Percentiles rank a stretch among this genome's conserved stretches.
Conservation (phyloP, 2,329 filamentous ascomycete genomes). For the Xylariaceae sp. region DNA sequence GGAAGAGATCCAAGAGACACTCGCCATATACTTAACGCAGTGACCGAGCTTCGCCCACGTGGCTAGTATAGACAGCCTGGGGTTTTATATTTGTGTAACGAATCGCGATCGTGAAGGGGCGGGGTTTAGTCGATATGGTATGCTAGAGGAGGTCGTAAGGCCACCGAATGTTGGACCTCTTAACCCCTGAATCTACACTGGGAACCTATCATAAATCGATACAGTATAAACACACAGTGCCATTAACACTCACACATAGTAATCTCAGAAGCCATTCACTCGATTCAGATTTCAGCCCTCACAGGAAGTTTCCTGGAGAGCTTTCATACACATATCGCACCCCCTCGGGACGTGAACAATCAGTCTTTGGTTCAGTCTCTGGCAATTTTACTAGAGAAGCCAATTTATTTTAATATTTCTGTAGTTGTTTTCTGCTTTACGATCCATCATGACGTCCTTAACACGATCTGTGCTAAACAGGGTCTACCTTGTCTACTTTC, state of each 20-base stretch:
- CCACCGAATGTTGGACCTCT: too few relatives aligned
- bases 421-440: too few relatives aligned
- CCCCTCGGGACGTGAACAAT: too few relatives aligned
- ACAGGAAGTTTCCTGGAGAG: too few relatives aligned
- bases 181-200: background rate
- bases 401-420: background rate
- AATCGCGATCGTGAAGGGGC: too few relatives aligned
- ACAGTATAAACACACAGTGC: conserved; percentile 8
- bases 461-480: conserved; percentile 36
- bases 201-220: background rate
- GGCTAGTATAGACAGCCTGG: too few relatives aligned
- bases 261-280: background rate
- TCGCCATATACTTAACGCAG: too few relatives aligned
- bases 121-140: too few relatives aligned
- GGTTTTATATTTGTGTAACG: too few relatives aligned
- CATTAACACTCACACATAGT: background rate
- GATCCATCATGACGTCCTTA: conserved; percentile 31
- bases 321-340: background rate
- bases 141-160: too few relatives aligned
- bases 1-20: too few relatives aligned
- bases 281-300: background rate
- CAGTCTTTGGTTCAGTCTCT: background rate
- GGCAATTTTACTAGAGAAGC: background rate
- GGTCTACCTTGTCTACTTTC: conserved; percentile 42
- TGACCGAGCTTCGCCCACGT: too few relatives aligned